These are phyloP conservation scores for Cryptococcus amylolentus DNA, from an alignment of 1,284 basidiomycete genomes.

Conservation along the genomic window DNA sequence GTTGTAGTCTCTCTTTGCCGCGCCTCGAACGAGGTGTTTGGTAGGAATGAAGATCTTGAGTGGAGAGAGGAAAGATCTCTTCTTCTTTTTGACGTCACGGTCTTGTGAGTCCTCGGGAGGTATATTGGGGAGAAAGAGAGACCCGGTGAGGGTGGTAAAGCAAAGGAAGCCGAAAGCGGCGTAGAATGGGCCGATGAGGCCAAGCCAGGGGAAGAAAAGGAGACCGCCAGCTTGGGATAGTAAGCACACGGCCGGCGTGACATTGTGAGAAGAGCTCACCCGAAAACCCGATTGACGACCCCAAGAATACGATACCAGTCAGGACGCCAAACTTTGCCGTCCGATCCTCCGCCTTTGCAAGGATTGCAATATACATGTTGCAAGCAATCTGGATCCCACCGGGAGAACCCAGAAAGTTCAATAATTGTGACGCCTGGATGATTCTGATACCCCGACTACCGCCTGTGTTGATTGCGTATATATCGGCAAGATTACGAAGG, in stretches of 20 bases:
- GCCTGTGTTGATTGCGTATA: slow-evolving; percentile 35
- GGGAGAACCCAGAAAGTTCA: slow-evolving; percentile 44
- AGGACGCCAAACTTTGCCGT: slow-evolving; percentile 44
- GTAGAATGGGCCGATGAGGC: slow-evolving; percentile 41
- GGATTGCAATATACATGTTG: slow-evolving; percentile 34
- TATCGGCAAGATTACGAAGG: slow-evolving; percentile 41
- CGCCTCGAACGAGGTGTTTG: slow-evolving; percentile 7
- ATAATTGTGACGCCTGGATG: slow-evolving; percentile 40
- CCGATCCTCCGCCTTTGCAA: slow-evolving; percentile 27
- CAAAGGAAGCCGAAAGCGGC: slow-evolving; percentile 37
- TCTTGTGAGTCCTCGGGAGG: slow-evolving; percentile 17
- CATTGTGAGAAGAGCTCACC: slow-evolving; percentile 16
- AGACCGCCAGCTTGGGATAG: slow-evolving; percentile 32
- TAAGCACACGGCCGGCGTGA: background rate
- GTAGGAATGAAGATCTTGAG: slow-evolving; percentile 42
- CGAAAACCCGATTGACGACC: slow-evolving; percentile 25
- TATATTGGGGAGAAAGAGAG: slow-evolving; percentile 45
- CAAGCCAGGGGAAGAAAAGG: slow-evolving; percentile 23
- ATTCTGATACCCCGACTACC: slow-evolving; percentile 31
- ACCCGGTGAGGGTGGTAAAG: slow-evolving; percentile 41
- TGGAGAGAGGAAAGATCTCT: slow-evolving; percentile 34
- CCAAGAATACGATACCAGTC: slow-evolving; percentile 39
- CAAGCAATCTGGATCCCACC: slow-evolving; percentile 43
- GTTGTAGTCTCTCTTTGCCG: slow-evolving; percentile 28
- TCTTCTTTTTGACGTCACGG: slow-evolving; percentile 6